Evolutionary conservation across 2,329 filamentous ascomycete genomes (phyloP).

Genomic region (Cryphonectria radicalis): DNA sequence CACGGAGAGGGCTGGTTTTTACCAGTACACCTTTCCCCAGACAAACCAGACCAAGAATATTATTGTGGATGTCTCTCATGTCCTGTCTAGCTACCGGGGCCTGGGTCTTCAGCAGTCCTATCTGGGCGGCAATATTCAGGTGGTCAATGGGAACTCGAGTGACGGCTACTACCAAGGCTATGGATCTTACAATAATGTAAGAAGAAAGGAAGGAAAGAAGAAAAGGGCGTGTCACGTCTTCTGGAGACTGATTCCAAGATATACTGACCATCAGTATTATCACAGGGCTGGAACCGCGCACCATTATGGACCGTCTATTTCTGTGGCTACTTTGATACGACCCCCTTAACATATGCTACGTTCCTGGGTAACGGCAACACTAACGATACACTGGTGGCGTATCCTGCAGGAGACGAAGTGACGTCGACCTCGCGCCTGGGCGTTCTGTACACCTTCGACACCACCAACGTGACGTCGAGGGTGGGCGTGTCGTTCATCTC

Average conservation of each 20-base stretch:
- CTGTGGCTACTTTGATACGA: constrained; percentile 62
- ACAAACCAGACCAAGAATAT: constrained; percentile 47
- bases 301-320: constrained; percentile 67
- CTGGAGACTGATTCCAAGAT: no score
- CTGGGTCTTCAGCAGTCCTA: constrained; percentile 66
- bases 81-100: constrained; percentile 65
- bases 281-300: constrained; percentile 64
- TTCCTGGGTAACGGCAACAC: constrained; percentile 45
- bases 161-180: constrained; percentile 61
- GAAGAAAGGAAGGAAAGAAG: constrained; percentile 25
- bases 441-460: constrained; percentile 59
- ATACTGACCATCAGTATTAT: not conserved
- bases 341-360: constrained; percentile 48
- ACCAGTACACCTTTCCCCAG: constrained; percentile 62
- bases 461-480: constrained; percentile 54
- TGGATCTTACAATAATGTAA: constrained; percentile 65
- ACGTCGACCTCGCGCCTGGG: constrained; percentile 48
- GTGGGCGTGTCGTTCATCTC: constrained; percentile 75
- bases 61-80: constrained; percentile 68
- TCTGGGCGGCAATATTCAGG: constrained; percentile 60
- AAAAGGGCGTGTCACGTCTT: no score
- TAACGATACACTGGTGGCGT: constrained; percentile 39
- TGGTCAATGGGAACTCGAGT: constrained; percentile 58
- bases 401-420: constrained; percentile 39
- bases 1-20: constrained; percentile 60